phyloP scores from a whole-genome alignment of 495 filamentous ascomycete species.

The Xylaria longipes region DNA sequence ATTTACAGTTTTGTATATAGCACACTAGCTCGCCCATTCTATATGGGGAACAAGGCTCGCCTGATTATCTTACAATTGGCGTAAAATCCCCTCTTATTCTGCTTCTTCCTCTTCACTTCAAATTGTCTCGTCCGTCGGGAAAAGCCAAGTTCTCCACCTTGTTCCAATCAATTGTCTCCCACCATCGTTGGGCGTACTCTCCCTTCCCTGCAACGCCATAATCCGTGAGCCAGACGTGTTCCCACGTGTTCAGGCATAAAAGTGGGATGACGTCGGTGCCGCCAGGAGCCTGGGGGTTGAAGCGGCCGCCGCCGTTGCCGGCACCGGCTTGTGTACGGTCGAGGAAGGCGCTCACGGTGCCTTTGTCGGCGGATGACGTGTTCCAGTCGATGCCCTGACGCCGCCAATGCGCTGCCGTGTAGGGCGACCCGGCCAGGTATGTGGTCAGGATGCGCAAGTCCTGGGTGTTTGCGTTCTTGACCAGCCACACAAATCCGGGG shows the following conservation, averaged over 20 bases:
- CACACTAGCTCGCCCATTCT: slow-evolving; percentile 18
- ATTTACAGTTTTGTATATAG: slow-evolving; percentile 25
- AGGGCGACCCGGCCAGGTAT: slow-evolving; percentile 90
- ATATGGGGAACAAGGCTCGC: slow-evolving; percentile 11
- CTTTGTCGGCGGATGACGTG: slow-evolving; percentile 53
- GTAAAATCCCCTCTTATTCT: neutral
- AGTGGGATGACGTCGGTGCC: slow-evolving; percentile 75
- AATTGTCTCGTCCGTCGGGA: neutral
- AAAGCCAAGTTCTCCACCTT: slow-evolving; percentile 57
- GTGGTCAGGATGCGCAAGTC: slow-evolving; percentile 80
- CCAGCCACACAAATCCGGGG: slow-evolving; percentile 95
- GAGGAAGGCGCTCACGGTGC: slow-evolving; percentile 26
- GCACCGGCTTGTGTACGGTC: slow-evolving; percentile 46
- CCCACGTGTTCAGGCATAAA: slow-evolving; percentile 93
- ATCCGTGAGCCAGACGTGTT: slow-evolving; percentile 89
- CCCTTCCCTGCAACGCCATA: slow-evolving; percentile 82
- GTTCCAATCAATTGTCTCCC: slow-evolving; percentile 85
- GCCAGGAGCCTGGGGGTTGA: slow-evolving; percentile 60
- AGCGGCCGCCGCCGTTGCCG: slow-evolving; percentile 42
- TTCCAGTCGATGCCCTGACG: slow-evolving; percentile 82
- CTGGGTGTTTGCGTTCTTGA: slow-evolving; percentile 53
- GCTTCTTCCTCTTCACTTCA: slow-evolving; percentile 1
- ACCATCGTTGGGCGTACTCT: slow-evolving; percentile 79
- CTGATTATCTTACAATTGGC: slow-evolving; percentile 38
- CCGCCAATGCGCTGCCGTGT: slow-evolving; percentile 81